Evolutionary conservation across 2,329 filamentous ascomycete species (phyloP).

Genomic region (Sporothrix euskadiensis): DNA sequence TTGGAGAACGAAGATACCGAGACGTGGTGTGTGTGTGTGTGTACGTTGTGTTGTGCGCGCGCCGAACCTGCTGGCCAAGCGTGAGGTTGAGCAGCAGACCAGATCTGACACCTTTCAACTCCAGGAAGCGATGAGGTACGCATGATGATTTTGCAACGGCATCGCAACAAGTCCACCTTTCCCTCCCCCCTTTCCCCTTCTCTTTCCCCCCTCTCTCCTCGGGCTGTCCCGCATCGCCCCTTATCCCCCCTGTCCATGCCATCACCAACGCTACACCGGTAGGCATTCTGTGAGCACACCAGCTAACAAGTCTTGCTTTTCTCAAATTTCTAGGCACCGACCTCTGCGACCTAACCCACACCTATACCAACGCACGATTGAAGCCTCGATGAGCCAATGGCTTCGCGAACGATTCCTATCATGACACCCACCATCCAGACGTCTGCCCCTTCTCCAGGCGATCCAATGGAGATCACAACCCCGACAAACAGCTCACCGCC

Average conservation of each 20-base stretch:
- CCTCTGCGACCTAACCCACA: constrained; percentile 54
- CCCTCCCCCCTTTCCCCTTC: not conserved
- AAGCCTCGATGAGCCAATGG: constrained; percentile 50
- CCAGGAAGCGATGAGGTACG: constrained; percentile 27
- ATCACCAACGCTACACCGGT: not conserved
- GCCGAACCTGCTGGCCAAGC: not conserved
- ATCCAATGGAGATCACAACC: constrained; percentile 63
- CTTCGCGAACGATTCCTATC: constrained; percentile 59
- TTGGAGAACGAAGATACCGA: not conserved
- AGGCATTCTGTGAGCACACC: constrained; percentile 5
- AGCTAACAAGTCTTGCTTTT: constrained; percentile 15
- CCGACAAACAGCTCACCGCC: constrained; percentile 50
- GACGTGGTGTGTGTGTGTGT: not conserved
- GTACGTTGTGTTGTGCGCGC: not conserved
- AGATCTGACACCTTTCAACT: not conserved
- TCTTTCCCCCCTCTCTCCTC: not conserved
- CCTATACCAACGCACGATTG: constrained; percentile 46
- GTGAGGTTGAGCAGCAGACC: not conserved
- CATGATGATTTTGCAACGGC: constrained; percentile 5
- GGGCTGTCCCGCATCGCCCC: not conserved
- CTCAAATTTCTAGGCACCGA: constrained; percentile 44
- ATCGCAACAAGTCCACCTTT: not conserved
- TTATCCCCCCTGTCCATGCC: not conserved
- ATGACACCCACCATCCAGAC: constrained; percentile 59
- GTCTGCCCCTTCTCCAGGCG: constrained; percentile 58